Evolutionary conservation across 2,329 filamentous ascomycete species (phyloP), one percentile per base, ranked within the genome.

Genomic region (Ophiobolus disseminans): DNA sequence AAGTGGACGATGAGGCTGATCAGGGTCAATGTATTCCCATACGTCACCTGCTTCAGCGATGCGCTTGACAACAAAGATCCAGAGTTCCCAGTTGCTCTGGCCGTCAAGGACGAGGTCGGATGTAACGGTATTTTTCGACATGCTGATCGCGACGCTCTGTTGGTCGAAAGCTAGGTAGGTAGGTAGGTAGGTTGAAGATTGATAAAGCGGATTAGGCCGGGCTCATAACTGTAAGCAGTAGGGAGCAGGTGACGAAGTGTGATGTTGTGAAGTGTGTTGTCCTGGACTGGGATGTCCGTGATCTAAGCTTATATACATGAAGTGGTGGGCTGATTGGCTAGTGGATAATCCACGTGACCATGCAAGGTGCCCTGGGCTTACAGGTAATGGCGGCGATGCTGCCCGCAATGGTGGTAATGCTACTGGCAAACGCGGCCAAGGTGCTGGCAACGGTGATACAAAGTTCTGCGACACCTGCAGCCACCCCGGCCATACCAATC

Each of bases 41-140:
- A 51, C 42, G 20, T 53, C 45, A 34, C 35, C 50, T 53, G 40
- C 40, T 46, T 53, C 36, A 23, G 50, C 40, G 14, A 53, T 38
- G 34, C 36, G 22, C 31, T 46, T 50, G 34, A 55, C 31, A 20
- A 47, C 28, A 37, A 45, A 55, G 40, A 55, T 48, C 51, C 39
- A 55, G 17, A 55, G 51, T 22, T 50, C 47, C 47, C 34, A 55
- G 43, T 55, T 42, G 19, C 16, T 38, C 30, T 50, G 38, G n/a
- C 44, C 42, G 19, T 48, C 8, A 26, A 54, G 47, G 21, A 52
- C 41, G n/a, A 55, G 28, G 22, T 45, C 37, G 3, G 34, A 39
- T 20, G 3, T 25, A 26, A 45, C 30, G 16, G 28, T 23, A 17
- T 50, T 23, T 11, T 16, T 45, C 16, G 25, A 39, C 32, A 48